Evolutionary conservation across 2,329 filamentous ascomycete genomes (phyloP).

Genomic region (Cladosporium phlei): DNA sequence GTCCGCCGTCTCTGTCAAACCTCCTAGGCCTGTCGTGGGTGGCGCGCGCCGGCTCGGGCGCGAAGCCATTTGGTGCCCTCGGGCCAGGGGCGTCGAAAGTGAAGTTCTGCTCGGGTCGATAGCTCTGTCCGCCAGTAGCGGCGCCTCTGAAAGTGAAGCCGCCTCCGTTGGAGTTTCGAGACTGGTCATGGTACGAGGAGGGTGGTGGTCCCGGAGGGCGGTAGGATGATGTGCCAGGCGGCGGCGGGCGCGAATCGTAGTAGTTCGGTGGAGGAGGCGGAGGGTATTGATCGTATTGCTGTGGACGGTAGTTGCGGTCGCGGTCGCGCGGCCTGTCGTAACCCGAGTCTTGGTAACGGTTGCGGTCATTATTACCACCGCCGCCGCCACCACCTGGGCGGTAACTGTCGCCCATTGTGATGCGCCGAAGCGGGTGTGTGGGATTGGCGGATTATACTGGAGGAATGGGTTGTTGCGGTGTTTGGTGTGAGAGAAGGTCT

Average conservation of each 20-base stretch:
- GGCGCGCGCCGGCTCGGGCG: not conserved
- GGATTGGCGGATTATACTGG: no score
- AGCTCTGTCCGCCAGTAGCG: conserved; percentile 5
- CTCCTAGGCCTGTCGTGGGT: conserved; percentile 6
- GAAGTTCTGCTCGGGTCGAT: conserved; percentile 11
- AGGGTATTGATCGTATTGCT: conserved; percentile 3
- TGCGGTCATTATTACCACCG: conserved; percentile 5
- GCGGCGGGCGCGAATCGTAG: conserved; percentile 4
- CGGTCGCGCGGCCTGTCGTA: conserved; percentile 3
- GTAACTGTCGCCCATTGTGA: conserved; percentile 10
- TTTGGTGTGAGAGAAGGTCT: not conserved
- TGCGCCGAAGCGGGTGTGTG: not conserved
- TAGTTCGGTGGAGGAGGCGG: not conserved
- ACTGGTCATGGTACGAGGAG: not conserved
- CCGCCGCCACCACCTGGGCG: conserved; percentile 6
- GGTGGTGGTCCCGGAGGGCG: not conserved
- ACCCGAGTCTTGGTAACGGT: conserved; percentile 4
- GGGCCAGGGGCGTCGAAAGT: conserved; percentile 9
- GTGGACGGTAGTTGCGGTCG: conserved; percentile 5
- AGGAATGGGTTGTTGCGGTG: not conserved
- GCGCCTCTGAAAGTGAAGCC: conserved; percentile 13
- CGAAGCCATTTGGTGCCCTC: conserved; percentile 8
- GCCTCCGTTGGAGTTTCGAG: not conserved
- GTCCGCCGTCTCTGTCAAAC: conserved; percentile 4
- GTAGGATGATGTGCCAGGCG: not conserved